Evolutionary conservation across 495 filamentous ascomycete species (phyloP).

Genomic region (Penicillium egyptiacum): DNA sequence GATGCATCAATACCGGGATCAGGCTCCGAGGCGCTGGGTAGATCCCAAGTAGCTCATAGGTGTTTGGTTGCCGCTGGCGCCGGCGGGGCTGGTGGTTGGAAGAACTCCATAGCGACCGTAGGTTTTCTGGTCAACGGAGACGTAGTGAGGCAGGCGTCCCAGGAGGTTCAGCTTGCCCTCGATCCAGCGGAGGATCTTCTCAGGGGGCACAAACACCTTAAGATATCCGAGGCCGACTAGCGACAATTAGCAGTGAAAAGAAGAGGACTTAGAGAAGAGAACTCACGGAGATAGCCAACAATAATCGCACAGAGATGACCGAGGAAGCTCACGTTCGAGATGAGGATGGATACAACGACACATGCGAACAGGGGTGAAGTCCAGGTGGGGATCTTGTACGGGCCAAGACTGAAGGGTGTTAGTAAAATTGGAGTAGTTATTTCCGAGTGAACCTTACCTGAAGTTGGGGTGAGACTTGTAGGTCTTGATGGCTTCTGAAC

Average conservation of each 20-base stretch:
- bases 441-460: constrained; percentile 35
- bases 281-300: constrained; percentile 83
- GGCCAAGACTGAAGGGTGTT: constrained; percentile 45
- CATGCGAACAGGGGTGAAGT: constrained; percentile 76
- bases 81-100: constrained; percentile 52
- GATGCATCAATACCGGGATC: constrained; percentile 15
- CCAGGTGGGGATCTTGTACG: constrained; percentile 86
- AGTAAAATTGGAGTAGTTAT: background rate
- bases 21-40: constrained; percentile 66
- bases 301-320: constrained; percentile 80
- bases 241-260: constrained; percentile 16
- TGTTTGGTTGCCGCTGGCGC: constrained; percentile 42
- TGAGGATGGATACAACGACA: constrained; percentile 65
- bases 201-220: constrained; percentile 79
- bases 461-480: constrained; percentile 74
- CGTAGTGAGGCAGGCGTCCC: constrained; percentile 79
- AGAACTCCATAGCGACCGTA: constrained; percentile 91
- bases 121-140: constrained; percentile 93
- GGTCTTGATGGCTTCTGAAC: constrained; percentile 78
- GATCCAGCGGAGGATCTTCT: constrained; percentile 76
- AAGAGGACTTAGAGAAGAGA: background rate
- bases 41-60: constrained; percentile 59
- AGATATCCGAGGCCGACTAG: constrained; percentile 81
- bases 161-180: constrained; percentile 83
- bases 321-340: constrained; percentile 78